Conservation (phyloP, 306 rosid species). For the Begonia loranthoides region DNA sequence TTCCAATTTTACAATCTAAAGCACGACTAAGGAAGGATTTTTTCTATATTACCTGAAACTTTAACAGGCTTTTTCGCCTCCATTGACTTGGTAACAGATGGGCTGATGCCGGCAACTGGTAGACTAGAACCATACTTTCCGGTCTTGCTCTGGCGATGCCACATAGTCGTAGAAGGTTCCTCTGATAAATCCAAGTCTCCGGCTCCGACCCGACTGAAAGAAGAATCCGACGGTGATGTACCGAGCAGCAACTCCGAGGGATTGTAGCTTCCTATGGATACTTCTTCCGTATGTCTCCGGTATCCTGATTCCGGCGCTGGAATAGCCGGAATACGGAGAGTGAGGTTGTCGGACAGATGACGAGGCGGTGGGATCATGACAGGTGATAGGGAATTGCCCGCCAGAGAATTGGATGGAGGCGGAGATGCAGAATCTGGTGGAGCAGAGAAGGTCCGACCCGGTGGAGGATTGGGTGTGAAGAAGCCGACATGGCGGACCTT, state of each 20-base stretch:
- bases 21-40: too few species aligned
- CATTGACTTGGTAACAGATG: too few species aligned
- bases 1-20: too few species aligned
- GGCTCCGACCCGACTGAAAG: neutral
- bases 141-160: constrained; percentile 24
- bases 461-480: constrained; percentile 24
- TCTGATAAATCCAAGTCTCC: constrained; percentile 5
- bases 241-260: constrained; percentile 15
- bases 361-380: constrained; percentile 61
- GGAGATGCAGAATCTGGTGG: constrained; percentile 17
- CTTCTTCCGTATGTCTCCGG: constrained; percentile 18
- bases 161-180: constrained; percentile 8
- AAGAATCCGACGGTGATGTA: constrained; percentile 1
- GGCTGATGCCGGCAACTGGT: constrained; percentile 5
- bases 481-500: constrained; percentile 68
- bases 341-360: constrained; percentile 11
- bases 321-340: neutral
- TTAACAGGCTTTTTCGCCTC: constrained; percentile 3
- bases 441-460: constrained; percentile 29
- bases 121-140: constrained; percentile 26
- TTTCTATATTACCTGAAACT: constrained; percentile 1
- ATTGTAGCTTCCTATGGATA: constrained; percentile 19
- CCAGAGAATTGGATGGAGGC: constrained; percentile 13
- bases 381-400: constrained; percentile 45
- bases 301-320: constrained; percentile 13